Evolutionary conservation across 768 basidiomycete species (phyloP).

Genomic region (Tulasnella calospora): DNA sequence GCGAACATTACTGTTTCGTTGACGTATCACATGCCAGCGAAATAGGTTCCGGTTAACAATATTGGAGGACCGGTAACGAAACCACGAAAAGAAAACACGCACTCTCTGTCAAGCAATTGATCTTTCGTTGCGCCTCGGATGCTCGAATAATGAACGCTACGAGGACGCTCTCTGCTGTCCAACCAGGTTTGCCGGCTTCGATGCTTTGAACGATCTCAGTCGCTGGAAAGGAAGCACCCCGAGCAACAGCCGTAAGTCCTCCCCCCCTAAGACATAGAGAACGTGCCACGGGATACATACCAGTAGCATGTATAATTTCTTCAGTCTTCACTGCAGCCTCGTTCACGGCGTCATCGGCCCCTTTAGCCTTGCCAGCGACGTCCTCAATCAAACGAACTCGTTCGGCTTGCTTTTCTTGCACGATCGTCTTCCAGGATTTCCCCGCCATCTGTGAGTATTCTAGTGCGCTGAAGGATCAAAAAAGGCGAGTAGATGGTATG

Average conservation of each 20-base stretch:
- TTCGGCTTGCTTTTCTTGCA: constrained; percentile 18
- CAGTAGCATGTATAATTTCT: neutral
- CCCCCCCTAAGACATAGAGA: neutral
- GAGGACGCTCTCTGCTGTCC: constrained; percentile 41
- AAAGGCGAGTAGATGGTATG: neutral
- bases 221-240: neutral
- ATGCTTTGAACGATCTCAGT: constrained; percentile 32
- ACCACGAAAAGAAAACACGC: constrained; percentile 23
- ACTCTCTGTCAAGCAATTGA: constrained; percentile 82
- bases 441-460: neutral
- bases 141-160: constrained; percentile 46
- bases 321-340: neutral
- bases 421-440: constrained; percentile 18
- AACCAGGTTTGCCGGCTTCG: constrained; percentile 29
- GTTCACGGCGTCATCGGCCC: neutral
- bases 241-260: neutral
- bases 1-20: constrained; percentile 59
- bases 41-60: neutral
- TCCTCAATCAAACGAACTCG: constrained; percentile 3
- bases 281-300: neutral
- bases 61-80: too few species aligned
- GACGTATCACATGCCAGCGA: neutral
- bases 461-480: neutral
- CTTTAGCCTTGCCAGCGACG: neutral
- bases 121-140: constrained; percentile 53